phyloP scores from a whole-genome alignment of 1,284 basidiomycete species.

The Sphaerobolus stellatus region DNA sequence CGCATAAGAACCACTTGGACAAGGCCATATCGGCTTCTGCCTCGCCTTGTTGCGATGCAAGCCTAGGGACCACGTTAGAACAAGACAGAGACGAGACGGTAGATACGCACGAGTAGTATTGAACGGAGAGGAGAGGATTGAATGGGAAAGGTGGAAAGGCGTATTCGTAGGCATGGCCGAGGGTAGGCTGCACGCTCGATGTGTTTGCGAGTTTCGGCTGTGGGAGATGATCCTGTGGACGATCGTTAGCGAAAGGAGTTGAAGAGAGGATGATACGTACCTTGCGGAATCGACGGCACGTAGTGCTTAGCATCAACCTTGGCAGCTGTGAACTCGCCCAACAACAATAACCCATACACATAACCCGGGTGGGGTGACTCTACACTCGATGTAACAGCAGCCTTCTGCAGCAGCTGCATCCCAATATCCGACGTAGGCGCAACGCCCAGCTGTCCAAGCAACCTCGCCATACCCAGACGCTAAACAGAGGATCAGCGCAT shows the following conservation, averaged over 20 bases:
- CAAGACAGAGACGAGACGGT: no score
- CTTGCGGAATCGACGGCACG: no score
- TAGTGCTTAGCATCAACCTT: no score
- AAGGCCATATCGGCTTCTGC: conserved; percentile 93
- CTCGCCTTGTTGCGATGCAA: conserved; percentile 95
- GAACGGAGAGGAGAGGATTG: conserved; percentile 86
- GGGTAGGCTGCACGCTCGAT: conserved; percentile 93
- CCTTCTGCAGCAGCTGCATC: conserved; percentile 71
- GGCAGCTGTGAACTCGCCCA: conserved; percentile 70
- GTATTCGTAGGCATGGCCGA: conserved; percentile 91
- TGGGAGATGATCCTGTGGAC: no score
- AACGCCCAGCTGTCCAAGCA: conserved; percentile 83
- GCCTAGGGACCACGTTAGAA: no score
- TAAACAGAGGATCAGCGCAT: no score
- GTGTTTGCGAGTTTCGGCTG: no score
- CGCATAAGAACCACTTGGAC: conserved; percentile 97
- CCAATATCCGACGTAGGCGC: conserved; percentile 55
- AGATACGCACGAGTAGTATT: conserved; percentile 96
- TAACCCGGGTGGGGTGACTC: conserved; percentile 86
- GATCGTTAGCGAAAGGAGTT: no score
- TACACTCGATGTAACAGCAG: conserved; percentile 74
- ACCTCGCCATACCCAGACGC: conserved; percentile 88
- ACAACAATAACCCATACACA: conserved; percentile 79
- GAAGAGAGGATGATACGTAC: no score
- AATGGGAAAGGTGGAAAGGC: conserved; percentile 84